Conservation (phyloP, 331 rosid species). For the Rosa hybrid region DNA sequence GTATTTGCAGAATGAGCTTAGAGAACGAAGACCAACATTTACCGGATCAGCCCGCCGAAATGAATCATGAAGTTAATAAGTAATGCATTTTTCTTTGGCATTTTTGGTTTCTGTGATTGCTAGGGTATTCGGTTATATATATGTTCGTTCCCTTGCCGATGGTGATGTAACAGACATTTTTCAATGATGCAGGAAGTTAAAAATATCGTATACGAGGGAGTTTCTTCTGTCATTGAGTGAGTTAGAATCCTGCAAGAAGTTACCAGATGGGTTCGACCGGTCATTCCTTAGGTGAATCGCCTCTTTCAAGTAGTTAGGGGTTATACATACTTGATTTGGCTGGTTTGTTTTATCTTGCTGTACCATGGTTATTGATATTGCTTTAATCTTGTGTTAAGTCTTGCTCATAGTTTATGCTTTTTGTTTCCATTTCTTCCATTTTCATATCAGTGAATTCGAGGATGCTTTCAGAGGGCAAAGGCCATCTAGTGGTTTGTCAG, state of each 20-base stretch:
- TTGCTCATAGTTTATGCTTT: constrained; percentile 26
- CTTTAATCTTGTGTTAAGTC: constrained; percentile 16
- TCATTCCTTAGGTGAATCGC: constrained; percentile 66
- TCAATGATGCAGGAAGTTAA: constrained; percentile 57
- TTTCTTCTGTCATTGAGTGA: constrained; percentile 73
- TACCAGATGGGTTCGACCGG: constrained; percentile 75
- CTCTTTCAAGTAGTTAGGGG: not conserved
- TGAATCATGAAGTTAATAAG: constrained; percentile 52
- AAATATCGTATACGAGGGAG: constrained; percentile 63
- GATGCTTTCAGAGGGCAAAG: constrained; percentile 74
- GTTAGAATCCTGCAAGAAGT: constrained; percentile 70
- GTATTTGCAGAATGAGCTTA: constrained; percentile 62
- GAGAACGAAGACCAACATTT: constrained; percentile 49
- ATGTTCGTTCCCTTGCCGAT: not conserved
- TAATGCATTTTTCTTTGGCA: constrained; percentile 33
- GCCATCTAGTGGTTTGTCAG: constrained; percentile 59
- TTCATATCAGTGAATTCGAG: constrained; percentile 68
- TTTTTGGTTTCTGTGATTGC: not conserved
- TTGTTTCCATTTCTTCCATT: not conserved
- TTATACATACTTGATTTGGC: not conserved
- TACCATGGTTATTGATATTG: constrained; percentile 3
- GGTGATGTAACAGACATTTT: constrained; percentile 18
- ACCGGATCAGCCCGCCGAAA: constrained; percentile 38
- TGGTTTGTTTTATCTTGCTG: not conserved
- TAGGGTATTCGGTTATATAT: not conserved